Base-by-base conservation (phyloP, 352 stramenopile genomes). In the Pythium coloratum region DNA sequence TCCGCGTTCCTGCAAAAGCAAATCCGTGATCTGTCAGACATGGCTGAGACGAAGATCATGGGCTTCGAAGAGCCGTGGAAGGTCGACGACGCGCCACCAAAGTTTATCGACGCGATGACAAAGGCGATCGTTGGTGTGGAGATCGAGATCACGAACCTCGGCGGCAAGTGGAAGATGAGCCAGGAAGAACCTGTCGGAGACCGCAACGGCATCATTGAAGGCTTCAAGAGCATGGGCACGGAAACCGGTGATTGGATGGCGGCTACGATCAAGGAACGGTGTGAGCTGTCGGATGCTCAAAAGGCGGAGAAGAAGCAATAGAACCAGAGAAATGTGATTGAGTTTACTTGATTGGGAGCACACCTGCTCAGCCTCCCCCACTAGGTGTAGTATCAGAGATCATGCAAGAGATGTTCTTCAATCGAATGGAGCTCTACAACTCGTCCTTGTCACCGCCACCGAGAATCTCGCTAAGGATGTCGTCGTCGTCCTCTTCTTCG, bases 401-500 rank as follows among this genome's bases (percentile, higher is more conserved):
- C 42, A 50, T 50, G 42, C 42, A 50, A 50, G 14, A 24, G 18
- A 9, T 50, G 18, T 20, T 50, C 42, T 24, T 50, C 3, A 42
- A 42, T 28, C 13, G 16, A 54, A 53, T 28, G 30, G 26, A 32
- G 42, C 59, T 42, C 60, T 51, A 96, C 64, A 95, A 76, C 55
- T 96, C 89, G 36, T 96, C 88, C 72, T 92, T 96, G 64, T 80
- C 71, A 16, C 63, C 75, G 10, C 67, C 71, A 33, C 80, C 81
- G 9, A 96, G 69, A 24, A 94, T 94, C 62, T 97, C 90, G 66
- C 78, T 91, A 68, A 97, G 70, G 59, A 97, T 95, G 59, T 94
- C 88, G 56, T 92, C 86, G 18, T 93, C 86, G 57, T 95, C 86
- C 32, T 93, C 85, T 33, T 94, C 85, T 55, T 90, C 88, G 18